A percentile compares a stretch with the other conserved stretches of the same genome.
phyloP scores from a whole-genome alignment of 139 green algal genomes.

The Helicosporidium sp. region DNA sequence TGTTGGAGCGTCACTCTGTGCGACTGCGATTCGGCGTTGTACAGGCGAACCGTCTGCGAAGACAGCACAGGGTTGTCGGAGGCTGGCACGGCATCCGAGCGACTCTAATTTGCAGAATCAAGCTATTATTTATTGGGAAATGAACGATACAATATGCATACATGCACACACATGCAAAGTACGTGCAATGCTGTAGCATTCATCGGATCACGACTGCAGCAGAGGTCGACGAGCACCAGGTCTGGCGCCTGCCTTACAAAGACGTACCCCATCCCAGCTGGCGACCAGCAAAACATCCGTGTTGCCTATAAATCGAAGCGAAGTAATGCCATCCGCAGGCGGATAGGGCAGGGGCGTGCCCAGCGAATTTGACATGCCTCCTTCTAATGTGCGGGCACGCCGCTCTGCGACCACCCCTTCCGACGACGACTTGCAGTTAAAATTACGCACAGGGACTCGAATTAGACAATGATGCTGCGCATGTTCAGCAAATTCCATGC shows the following conservation, averaged over 20 bases:
- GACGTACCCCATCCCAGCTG: conserved; percentile 50
- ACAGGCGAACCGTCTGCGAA: conserved; percentile 33
- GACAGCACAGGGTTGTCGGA: not conserved
- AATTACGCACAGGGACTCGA: not conserved
- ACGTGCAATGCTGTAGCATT: no score
- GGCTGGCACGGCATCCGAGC: not conserved
- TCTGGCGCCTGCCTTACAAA: not conserved
- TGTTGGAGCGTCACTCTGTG: conserved; percentile 22
- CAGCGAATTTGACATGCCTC: conserved; percentile 6
- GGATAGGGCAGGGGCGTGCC: conserved; percentile 17
- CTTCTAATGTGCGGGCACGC: not conserved
- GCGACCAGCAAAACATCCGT: conserved; percentile 37
- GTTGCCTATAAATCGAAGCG: conserved; percentile 27
- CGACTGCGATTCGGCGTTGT: conserved; percentile 27
- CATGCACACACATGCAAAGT: no score
- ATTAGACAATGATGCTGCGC: not conserved
- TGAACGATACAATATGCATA: no score
- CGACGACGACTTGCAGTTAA: not conserved
- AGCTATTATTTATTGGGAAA: no score
- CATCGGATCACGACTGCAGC: no score
- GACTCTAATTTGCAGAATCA: not conserved
- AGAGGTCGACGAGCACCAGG: not conserved
- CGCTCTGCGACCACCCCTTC: no score
- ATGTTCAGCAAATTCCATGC: not conserved
- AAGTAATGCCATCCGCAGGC: conserved; percentile 46